Base-by-base conservation (phyloP, 164 flowering plant species). In the Echeveria elegans region DNA sequence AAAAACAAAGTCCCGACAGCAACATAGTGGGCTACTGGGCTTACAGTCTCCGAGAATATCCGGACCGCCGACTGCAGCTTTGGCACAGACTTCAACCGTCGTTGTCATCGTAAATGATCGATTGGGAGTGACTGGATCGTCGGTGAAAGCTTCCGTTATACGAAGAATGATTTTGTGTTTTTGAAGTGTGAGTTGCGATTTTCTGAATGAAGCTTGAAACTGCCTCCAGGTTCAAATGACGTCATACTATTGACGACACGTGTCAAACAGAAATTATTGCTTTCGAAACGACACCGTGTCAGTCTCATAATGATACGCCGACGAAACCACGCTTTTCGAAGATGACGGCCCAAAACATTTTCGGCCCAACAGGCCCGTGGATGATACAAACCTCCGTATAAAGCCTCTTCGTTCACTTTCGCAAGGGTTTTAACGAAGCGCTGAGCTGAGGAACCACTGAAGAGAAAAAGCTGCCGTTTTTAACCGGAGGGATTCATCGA, bases 41-140 rank as follows among this genome's bases (percentile, higher is more conserved):
- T 32, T 82, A 93, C 97, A 93, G 86, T 90, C 98, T 41, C 98
- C 98, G 63, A 85, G 83, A 43, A 69, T 66, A 43, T 82, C 78
- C 16, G 97, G 94, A 52, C 85, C 90, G 66, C 88, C 96, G 43
- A 53, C 72, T 19, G 96, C 93, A 56, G 89, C 96, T 76, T 92
- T 92, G 71, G 77, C 93, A 72, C 87, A 84, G 63, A 90, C 40
- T 67, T 92, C 89, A 38, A 85, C 21, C 37, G 85, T 83, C 96
- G 87, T 89, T 19, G 34, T 56, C 32, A 15, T n/a, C n/a, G n/a
- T n/a, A n/a, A n/a, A n/a, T n/a, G n/a, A n/a, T n/a, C n/a, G n/a
- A n/a, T n/a, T n/a, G n/a, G n/a, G n/a, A n/a, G n/a, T n/a, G n/a
- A n/a, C n/a, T n/a, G n/a, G n/a, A n/a, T n/a, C n/a, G n/a, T n/a